Base-by-base conservation (phyloP, 202 grass and related monocot genomes). In the Digitaria exilis region DNA sequence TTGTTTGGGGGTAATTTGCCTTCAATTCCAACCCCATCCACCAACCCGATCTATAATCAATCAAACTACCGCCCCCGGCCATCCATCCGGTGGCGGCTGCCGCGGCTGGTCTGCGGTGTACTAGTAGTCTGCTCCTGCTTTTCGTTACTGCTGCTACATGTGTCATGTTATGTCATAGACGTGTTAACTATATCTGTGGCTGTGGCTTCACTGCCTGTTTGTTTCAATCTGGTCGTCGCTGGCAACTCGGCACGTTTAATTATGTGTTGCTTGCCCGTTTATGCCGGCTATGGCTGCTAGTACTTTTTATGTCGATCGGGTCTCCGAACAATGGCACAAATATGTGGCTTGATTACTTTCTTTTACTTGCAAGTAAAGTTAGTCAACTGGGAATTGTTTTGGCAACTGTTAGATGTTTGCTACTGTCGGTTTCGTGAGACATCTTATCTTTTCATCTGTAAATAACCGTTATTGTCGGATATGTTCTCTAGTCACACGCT, bases 81-180 rank as follows among this genome's bases (percentile, higher is more conserved):
- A n/a, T n/a, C 76, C 25, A 34, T 55, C 31, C 46, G 42, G 25
- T 21, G 59, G 59, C 21, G 30, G 8, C 29, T 24, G n/a, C 74
- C 26, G 60, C 42, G 9, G 55, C 9, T 18, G 31, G 28, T 37
- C 41, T 29, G 60, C 59, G 52, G 75, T 39, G 48, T 73, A 34
- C 32, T 85, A 24, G 46, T 77, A 48, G 14, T 42, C 15, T 29
- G 69, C 69, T 55, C 42, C 55, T 44, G 69, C 51, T 82, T 50
- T 77, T n/a, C 19, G 8, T 54, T 64, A 82, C 31, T 80, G 62
- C 51, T 85, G 82, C 44, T 76, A 63, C 76, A 71, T 82, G 73
- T 86, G 72, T 77, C 58, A 8, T 84, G 69, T 80, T 44, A 7
- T 86, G 83, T 82, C 79, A 86, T 86, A 78, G 65, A 66, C 66